A percentile compares a stretch with the other conserved stretches of the same genome.
These are phyloP conservation scores for Tolypocladium inflatum DNA, from an alignment of 2,329 filamentous ascomycete genomes.

Conservation along the genomic window DNA sequence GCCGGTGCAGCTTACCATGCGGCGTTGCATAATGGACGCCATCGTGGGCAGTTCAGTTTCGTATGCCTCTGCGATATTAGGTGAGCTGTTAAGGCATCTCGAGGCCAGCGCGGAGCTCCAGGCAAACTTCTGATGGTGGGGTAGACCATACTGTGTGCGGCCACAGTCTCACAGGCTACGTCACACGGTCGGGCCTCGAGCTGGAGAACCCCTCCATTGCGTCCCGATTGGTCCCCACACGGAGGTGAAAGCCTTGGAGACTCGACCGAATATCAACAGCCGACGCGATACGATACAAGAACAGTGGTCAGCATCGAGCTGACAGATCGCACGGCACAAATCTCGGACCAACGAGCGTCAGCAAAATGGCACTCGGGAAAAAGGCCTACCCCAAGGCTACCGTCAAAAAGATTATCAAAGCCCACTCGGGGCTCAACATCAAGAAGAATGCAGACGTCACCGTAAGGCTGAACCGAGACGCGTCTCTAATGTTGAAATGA, in stretches of 20 bases:
- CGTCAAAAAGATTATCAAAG: slow-evolving; percentile 83
- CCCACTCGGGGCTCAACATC: slow-evolving; percentile 69
- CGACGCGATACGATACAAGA: neutral
- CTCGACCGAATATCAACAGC: neutral
- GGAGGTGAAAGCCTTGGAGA: neutral
- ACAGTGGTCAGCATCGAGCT: neutral
- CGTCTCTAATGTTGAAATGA: slow-evolving; percentile 8
- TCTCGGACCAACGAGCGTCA: neutral
- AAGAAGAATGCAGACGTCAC: slow-evolving; percentile 82
- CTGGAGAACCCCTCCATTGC: neutral
- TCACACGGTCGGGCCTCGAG: neutral
- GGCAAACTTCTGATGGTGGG: neutral
- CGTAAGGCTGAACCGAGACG: slow-evolving; percentile 36
- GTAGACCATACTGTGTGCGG: neutral
- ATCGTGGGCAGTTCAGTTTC: slow-evolving; percentile 15
- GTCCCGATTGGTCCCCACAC: neutral
- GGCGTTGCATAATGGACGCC: slow-evolving; percentile 44
- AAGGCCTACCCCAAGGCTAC: slow-evolving; percentile 78
- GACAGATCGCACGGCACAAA: neutral
- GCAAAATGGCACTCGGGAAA: slow-evolving; percentile 36
- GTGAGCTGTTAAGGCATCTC: neutral
- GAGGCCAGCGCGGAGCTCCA: neutral
- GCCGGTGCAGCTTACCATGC: slow-evolving; percentile 39
- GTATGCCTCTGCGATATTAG: neutral
- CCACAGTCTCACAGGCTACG: neutral